phyloP scores from a whole-genome alignment of 164 flowering plant genomes.

The Paratinospora sagittata region DNA sequence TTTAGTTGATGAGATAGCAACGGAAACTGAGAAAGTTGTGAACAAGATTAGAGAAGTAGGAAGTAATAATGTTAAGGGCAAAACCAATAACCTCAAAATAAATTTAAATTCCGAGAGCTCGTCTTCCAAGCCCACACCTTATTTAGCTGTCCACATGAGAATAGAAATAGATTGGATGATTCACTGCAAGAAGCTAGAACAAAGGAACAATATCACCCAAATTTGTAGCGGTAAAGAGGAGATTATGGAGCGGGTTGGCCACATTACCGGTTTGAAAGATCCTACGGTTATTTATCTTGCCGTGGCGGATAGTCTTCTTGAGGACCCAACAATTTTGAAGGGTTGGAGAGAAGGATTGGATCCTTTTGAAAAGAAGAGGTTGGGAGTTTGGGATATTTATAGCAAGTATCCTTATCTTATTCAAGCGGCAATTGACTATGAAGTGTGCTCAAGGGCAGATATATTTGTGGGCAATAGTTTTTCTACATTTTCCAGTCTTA shows the following conservation, averaged over 20 bases:
- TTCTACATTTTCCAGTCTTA: slow-evolving; percentile 91
- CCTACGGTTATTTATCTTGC: slow-evolving; percentile 75
- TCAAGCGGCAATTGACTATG: slow-evolving; percentile 93
- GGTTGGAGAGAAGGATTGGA: slow-evolving; percentile 77
- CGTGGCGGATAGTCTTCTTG: slow-evolving; percentile 78
- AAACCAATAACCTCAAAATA: slow-evolving; percentile 9
- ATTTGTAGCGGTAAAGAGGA: slow-evolving; percentile 89
- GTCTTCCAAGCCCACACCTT: slow-evolving; percentile 30
- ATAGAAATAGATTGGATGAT: slow-evolving; percentile 99
- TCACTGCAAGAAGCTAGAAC: slow-evolving; percentile 88
- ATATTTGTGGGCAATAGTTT: slow-evolving; percentile 90
- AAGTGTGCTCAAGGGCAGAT: slow-evolving; percentile 86
- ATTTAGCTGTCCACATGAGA: slow-evolving; percentile 95
- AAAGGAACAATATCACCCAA: slow-evolving; percentile 44
- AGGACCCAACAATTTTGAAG: slow-evolving; percentile 51
- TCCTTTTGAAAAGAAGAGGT: slow-evolving; percentile 76
- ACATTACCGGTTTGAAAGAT: slow-evolving; percentile 36
- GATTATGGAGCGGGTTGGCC: slow-evolving; percentile 65
- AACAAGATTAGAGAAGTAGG: slow-evolving; percentile 59
- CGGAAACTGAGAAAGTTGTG: slow-evolving; percentile 70
- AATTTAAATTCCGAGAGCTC: slow-evolving; percentile 2
- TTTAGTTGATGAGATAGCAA: slow-evolving; percentile 65
- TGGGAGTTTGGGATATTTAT: slow-evolving; percentile 68
- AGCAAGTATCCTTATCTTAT: slow-evolving; percentile 74
- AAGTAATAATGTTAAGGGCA: slow-evolving; percentile 14